Base-by-base conservation (phyloP, 257 asterid genomes). In the Lavandula angustifolia region DNA sequence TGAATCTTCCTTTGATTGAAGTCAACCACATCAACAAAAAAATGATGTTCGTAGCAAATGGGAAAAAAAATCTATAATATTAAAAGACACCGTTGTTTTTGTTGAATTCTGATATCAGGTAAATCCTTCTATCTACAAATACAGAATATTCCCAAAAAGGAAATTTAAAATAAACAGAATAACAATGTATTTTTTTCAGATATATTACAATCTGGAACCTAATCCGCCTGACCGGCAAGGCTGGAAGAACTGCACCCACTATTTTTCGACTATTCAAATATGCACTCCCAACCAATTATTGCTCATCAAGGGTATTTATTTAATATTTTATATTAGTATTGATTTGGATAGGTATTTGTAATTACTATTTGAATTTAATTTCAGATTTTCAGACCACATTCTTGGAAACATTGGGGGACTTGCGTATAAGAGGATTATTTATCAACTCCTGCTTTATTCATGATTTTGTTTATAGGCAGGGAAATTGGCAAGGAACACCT, bases 401-500 rank as follows among this genome's bases (percentile, higher is more conserved):
- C 5, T n/a, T 27, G 0, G 12, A 27, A 60, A 31, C 38, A 3
- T 6, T 43, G n/a, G 22, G 2, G 48, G 12, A 35, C 13, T 35
- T 6, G 0, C 1, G n/a, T 22, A 55, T 7, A 3, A 40, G 65
- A 11, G 65, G 65, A 22, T 3, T 27, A 11, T 41, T 18, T 1
- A 18, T 60, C 40, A 22, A 6, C 12, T 31, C 65, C 1, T 60
- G 66, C n/a, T 60, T 27, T 31, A 40, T 13, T 6, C 65, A 59
- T 43, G n/a, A 12, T 43, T 60, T 16, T 11, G 0, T 18, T 38
- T 22, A 4, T 3, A 4, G 7, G 5, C 5, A 3, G 3, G 5
- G 27, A 27, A 18, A 22, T 12, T 51, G 56, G 56, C 3, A 51
- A 22, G 41, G 7, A 43, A 12, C 11, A 0, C 64, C 64, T 1